Base-by-base conservation (phyloP, 2,329 filamentous ascomycete species). In the Monosporascus cannonballus region DNA sequence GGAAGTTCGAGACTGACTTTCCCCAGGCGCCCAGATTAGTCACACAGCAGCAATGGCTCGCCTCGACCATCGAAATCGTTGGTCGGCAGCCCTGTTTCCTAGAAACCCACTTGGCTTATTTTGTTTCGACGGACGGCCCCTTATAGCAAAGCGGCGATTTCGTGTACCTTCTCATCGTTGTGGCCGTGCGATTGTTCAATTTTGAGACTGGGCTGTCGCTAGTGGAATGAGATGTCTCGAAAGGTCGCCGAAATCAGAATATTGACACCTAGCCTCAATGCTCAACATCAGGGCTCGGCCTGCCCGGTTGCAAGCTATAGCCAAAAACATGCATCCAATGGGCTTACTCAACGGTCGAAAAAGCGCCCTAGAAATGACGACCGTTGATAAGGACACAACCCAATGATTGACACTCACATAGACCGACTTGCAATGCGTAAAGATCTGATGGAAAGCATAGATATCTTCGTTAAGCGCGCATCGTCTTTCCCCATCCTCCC, bases 51-150 rank as follows among this genome's bases (percentile, higher is more conserved):
- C 39, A 41, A 54, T 27, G 53, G 50, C 53, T 63, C 60, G 59
- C 57, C 61, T 64, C 55, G 54, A 55, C 48, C 51, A 52, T 53
- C 46, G 52, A 61, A 56, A 57, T 59, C 34, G 57, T 63, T 59
- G 58, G 61, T 48, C 39, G 39, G 18, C 44, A 25, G 41, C 52
- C 41, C 46, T 44, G 39, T 49, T 39, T 49, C 39, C 36, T 50
- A 51, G 39, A 47, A 47, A 50, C 45, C 47, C 46, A 51, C 15
- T 38, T 53, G 18, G 27, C 44, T 37, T 30, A 22, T 49, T 47
- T 50, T 45, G 48, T 53, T 53, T 61, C 53, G 39, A 55, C 51
- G 41, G n/a, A 36, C 3, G 30, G 20, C 36, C 14, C 27, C n/a
- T 34, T 18, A 47, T 20, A 27, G 20, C 18, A 30, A 30, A 30